Percentiles rank a stretch among this genome's conserved stretches.
Conservation (phyloP, 805 yeast species). For the Pichia pseudocactophila region DNA sequence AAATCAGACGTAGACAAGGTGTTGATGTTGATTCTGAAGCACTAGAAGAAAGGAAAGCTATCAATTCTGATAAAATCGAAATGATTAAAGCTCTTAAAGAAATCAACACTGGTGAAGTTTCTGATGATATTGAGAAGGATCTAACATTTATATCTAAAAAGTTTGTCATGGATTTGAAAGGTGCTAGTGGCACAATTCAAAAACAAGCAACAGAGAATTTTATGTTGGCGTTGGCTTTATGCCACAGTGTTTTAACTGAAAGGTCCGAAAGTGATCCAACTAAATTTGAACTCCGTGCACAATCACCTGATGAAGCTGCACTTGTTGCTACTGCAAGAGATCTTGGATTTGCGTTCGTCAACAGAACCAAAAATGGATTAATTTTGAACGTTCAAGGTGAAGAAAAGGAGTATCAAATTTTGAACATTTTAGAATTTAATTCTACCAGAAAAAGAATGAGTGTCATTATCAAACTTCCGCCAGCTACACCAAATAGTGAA, state of each 20-base stretch:
- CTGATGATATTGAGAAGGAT: constrained; percentile 40
- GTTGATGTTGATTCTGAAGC: constrained; percentile 50
- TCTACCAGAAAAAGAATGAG: constrained; percentile 87
- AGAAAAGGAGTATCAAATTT: constrained; percentile 58
- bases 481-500: constrained; percentile 34
- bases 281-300: constrained; percentile 56
- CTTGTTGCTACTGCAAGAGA: constrained; percentile 75
- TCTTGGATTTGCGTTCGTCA: constrained; percentile 59
- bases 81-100: constrained; percentile 44
- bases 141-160: constrained; percentile 62
- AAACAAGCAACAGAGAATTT: constrained; percentile 58
- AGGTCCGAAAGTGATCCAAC: constrained; percentile 51
- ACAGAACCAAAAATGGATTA: constrained; percentile 60
- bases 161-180: constrained; percentile 53
- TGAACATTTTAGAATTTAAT: constrained; percentile 68
- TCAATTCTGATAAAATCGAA: constrained; percentile 46
- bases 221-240: constrained; percentile 65
- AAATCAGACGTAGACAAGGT: constrained; percentile 70
- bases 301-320: constrained; percentile 84
- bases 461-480: constrained; percentile 64
- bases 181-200: constrained; percentile 43
- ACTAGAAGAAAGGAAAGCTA: constrained; percentile 35
- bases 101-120: constrained; percentile 25
- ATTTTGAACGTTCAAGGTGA: constrained; percentile 62
- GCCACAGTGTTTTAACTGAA: constrained; percentile 73